These are phyloP conservation scores for Penicillium sp. DNA, from an alignment of 2,329 filamentous ascomycete species.

Conservation along the genomic window DNA sequence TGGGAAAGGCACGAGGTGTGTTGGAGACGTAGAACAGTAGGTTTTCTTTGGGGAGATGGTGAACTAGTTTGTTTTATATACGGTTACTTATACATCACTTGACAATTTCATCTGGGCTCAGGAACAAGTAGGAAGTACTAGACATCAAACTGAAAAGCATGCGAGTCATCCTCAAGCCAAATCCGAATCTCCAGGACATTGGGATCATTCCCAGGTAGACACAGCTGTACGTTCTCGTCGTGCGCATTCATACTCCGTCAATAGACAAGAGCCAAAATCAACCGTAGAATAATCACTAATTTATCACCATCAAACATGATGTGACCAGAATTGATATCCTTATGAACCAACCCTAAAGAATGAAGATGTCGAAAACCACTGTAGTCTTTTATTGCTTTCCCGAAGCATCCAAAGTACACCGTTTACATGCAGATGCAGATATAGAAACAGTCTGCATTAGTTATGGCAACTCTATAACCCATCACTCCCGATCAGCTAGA, in stretches of 20 bases:
- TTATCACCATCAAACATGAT: constrained; percentile 58
- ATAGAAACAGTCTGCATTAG: neutral
- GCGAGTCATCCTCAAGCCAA: neutral
- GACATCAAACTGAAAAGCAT: neutral
- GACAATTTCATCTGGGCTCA: neutral
- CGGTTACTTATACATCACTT: neutral
- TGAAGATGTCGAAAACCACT: constrained; percentile 61
- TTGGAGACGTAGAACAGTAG: neutral
- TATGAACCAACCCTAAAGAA: constrained; percentile 75
- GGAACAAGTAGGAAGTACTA: neutral
- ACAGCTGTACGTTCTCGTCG: neutral
- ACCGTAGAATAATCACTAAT: neutral
- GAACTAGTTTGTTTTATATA: neutral
- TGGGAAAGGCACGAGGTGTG: neutral
- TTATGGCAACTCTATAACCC: neutral
- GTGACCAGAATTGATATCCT: constrained; percentile 86
- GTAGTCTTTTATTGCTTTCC: neutral
- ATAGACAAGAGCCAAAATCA: constrained; percentile 6
- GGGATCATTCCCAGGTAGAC: neutral
- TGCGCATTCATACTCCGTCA: neutral
- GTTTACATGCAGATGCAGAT: neutral
- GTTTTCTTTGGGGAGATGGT: neutral
- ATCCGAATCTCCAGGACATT: constrained; percentile 2
- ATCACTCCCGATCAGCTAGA: constrained; percentile 10
- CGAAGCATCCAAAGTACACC: neutral